Conservation (phyloP, 768 basidiomycete species). For the Hydnum rufescens region DNA sequence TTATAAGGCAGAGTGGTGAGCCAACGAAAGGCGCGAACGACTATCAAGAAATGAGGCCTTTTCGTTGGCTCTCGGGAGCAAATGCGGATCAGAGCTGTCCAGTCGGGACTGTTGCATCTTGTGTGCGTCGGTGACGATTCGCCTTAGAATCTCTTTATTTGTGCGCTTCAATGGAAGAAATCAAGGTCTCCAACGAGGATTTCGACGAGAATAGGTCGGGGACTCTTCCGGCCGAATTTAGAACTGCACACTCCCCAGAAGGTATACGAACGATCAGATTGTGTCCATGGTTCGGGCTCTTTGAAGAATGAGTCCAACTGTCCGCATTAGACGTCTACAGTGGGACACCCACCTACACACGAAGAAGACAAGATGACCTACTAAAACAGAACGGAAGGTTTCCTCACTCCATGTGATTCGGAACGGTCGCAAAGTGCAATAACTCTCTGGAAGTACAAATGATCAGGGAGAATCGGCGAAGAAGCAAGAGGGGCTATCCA, state of each 20-base stretch:
- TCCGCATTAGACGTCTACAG: constrained; percentile 33
- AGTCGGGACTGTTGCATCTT: too few species aligned
- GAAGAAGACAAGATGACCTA: constrained; percentile 4
- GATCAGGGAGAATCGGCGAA: too few species aligned
- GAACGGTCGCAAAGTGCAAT: constrained; percentile 87
- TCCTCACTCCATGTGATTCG: constrained; percentile 82
- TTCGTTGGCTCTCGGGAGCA: too few species aligned
- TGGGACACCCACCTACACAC: constrained; percentile 24
- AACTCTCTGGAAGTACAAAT: constrained; percentile 21
- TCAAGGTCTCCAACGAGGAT: constrained; percentile 78
- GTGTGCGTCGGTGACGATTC: constrained; percentile 22
- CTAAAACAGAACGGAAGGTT: not conserved
- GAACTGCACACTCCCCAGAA: constrained; percentile 90
- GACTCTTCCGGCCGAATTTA: constrained; percentile 92
- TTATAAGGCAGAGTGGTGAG: too few species aligned
- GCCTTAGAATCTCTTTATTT: constrained; percentile 66
- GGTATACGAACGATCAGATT: constrained; percentile 94
- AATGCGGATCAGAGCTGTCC: too few species aligned
- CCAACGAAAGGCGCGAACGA: too few species aligned
- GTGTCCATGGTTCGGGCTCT: constrained; percentile 40
- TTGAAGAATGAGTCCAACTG: constrained; percentile 14
- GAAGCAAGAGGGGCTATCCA: too few species aligned
- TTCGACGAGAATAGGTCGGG: constrained; percentile 88
- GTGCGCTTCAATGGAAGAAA: constrained; percentile 64
- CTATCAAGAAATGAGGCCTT: too few species aligned